Conservation (phyloP, 1,139 yeast species). For the Yamadazyma sp. region DNA sequence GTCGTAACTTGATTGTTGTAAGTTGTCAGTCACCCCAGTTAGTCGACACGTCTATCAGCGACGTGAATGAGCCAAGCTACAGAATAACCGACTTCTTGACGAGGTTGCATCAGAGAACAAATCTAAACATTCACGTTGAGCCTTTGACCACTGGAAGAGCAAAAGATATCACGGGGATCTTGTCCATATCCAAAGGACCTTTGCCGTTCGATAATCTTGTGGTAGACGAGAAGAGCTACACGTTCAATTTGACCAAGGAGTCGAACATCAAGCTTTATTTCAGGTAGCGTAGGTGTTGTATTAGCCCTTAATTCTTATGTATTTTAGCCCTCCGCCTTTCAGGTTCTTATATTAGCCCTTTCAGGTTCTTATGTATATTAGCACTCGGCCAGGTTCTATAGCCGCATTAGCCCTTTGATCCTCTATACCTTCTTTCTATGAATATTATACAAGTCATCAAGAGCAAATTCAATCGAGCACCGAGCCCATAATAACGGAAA, state of each 20-base stretch:
- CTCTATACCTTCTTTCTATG: slow-evolving; percentile 32
- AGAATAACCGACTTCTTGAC: slow-evolving; percentile 46
- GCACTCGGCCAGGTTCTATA: no score
- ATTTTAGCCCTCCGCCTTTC: no score
- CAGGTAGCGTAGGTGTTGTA: slow-evolving; percentile 23
- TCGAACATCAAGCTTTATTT: slow-evolving; percentile 44
- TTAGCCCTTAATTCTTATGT: background rate
- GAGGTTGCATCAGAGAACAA: slow-evolving; percentile 51
- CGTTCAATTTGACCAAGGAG: slow-evolving; percentile 62
- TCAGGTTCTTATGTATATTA: no score
- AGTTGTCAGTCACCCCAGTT: slow-evolving; percentile 39
- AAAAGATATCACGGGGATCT: slow-evolving; percentile 73
- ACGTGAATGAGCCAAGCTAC: slow-evolving; percentile 32
- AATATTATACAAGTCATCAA: slow-evolving; percentile 70
- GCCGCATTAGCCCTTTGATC: background rate
- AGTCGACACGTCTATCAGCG: slow-evolving; percentile 29
- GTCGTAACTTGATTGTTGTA: slow-evolving; percentile 35
- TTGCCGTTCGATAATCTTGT: slow-evolving; percentile 22
- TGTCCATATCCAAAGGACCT: slow-evolving; percentile 58
- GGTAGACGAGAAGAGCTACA: slow-evolving; percentile 58
- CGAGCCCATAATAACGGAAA: slow-evolving; percentile 84
- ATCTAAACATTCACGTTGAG: slow-evolving; percentile 51
- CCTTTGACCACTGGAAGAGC: slow-evolving; percentile 83
- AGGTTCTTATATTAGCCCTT: no score
- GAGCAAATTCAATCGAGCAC: slow-evolving; percentile 84